Evolutionary conservation across 2,329 filamentous ascomycete genomes (phyloP).

Genomic region (Ceratocystis papillata): DNA sequence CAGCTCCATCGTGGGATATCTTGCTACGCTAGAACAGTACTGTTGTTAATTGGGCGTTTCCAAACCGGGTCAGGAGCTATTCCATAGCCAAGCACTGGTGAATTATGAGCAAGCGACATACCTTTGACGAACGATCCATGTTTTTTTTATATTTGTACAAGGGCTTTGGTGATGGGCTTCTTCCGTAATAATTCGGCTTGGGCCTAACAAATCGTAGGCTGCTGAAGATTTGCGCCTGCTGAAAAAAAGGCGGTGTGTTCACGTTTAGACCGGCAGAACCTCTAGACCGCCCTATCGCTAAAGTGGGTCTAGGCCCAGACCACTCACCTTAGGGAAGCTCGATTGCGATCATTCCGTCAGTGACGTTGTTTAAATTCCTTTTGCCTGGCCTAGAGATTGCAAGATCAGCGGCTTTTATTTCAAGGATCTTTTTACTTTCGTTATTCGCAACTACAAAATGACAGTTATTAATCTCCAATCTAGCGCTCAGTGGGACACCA

Average conservation of each 20-base stretch:
- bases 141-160: not conserved
- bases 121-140: slow-evolving; percentile 22
- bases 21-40: slow-evolving; percentile 40
- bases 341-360: slow-evolving; percentile 3
- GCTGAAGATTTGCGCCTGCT: slow-evolving; percentile 21
- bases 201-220: not conserved
- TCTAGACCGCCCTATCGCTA: slow-evolving; percentile 27
- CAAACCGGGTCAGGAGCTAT: not conserved
- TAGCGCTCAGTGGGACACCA: slow-evolving; percentile 56
- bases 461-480: slow-evolving; percentile 50
- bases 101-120: not conserved
- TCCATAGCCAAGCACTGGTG: not conserved
- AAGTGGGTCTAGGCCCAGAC: slow-evolving; percentile 16
- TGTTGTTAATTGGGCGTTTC: not conserved
- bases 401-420: not conserved
- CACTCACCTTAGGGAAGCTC: not conserved
- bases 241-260: slow-evolving; percentile 23
- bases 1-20: slow-evolving; percentile 35
- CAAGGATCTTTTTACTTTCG: not conserved
- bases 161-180: not conserved
- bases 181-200: not conserved
- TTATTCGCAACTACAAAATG: slow-evolving; percentile 31
- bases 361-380: slow-evolving; percentile 18
- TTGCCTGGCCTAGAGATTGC: not conserved
- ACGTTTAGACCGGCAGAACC: slow-evolving; percentile 27